phyloP scores from a whole-genome alignment of 2,329 filamentous ascomycete species.

The Stemphylium beticola region DNA sequence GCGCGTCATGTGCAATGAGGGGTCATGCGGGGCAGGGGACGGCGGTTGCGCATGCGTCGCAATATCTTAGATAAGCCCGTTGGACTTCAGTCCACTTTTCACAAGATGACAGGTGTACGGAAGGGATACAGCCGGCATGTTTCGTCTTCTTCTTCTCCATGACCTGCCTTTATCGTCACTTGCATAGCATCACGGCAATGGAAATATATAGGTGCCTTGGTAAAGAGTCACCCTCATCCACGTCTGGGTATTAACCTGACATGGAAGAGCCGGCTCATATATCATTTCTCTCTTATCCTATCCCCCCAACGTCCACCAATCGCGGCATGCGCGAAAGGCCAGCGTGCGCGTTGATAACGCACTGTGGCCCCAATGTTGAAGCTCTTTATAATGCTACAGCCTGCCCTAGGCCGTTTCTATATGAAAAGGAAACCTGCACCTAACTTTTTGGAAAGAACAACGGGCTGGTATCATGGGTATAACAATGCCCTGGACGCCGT shows the following conservation, averaged over 20 bases:
- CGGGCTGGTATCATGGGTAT: constrained; percentile 43
- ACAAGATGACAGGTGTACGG: too few relatives aligned
- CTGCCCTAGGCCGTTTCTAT: constrained; percentile 25
- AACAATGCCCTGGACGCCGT: constrained; percentile 43
- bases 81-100: too few relatives aligned
- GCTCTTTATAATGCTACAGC: constrained; percentile 21
- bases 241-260: neutral
- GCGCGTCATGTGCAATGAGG: too few relatives aligned
- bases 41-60: too few relatives aligned
- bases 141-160: too few relatives aligned
- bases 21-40: too few relatives aligned
- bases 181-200: too few relatives aligned
- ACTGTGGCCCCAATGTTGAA: constrained; percentile 37
- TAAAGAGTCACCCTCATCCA: neutral
- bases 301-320: neutral
- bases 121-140: neutral
- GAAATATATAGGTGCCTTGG: neutral
- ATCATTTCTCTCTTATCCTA: constrained; percentile 3
- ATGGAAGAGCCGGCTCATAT: neutral
- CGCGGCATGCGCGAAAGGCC: constrained; percentile 15
- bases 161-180: too few relatives aligned
- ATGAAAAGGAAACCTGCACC: constrained; percentile 29
- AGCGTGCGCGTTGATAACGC: constrained; percentile 38
- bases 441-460: constrained; percentile 39
- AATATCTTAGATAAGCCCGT: too few relatives aligned